Evolutionary conservation across 2,329 filamentous ascomycete species (phyloP).

Genomic region (Mariannaea sp.): DNA sequence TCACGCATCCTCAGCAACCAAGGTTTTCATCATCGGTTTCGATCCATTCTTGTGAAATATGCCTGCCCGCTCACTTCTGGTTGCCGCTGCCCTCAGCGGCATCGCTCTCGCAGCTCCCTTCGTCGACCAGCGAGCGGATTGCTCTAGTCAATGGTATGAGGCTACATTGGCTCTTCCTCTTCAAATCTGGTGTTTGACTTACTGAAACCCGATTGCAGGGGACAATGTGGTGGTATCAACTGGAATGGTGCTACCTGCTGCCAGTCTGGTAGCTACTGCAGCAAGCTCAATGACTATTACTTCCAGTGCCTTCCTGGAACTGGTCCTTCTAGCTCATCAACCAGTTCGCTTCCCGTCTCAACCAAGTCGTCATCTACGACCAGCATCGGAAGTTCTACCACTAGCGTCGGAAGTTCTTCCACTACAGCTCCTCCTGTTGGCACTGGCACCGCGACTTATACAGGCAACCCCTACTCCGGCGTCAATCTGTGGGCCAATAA

Average conservation of each 20-base stretch:
- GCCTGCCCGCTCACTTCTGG: slow-evolving; percentile 24
- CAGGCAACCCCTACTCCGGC: slow-evolving; percentile 60
- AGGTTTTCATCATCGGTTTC: not conserved
- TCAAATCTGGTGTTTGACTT: fast-evolving
- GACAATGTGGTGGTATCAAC: slow-evolving; percentile 53
- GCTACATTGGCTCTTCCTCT: fast-evolving
- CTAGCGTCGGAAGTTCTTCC: slow-evolving; percentile 8
- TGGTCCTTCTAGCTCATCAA: slow-evolving; percentile 17
- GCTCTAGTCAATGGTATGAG: slow-evolving; percentile 27
- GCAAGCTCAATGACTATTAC: slow-evolving; percentile 35
- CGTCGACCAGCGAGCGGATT: slow-evolving; percentile 41
- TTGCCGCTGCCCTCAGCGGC: slow-evolving; percentile 27
- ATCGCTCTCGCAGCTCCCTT: slow-evolving; percentile 47
- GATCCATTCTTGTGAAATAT: slow-evolving; percentile 6
- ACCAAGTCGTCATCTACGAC: too few relatives aligned
- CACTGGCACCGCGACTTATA: slow-evolving; percentile 47
- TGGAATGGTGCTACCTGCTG: slow-evolving; percentile 54
- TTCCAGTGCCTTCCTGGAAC: slow-evolving; percentile 31
- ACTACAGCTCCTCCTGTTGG: slow-evolving; percentile 35
- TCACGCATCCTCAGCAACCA: not conserved
- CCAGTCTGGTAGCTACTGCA: slow-evolving; percentile 29
- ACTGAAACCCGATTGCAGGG: slow-evolving; percentile 24
- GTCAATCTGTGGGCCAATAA: slow-evolving; percentile 58
- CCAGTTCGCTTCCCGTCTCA: slow-evolving; percentile 20
- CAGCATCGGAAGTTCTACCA: slow-evolving; percentile 15